Conservation (phyloP, 1,139 yeast genomes). For the Ogataea hybrid region DNA sequence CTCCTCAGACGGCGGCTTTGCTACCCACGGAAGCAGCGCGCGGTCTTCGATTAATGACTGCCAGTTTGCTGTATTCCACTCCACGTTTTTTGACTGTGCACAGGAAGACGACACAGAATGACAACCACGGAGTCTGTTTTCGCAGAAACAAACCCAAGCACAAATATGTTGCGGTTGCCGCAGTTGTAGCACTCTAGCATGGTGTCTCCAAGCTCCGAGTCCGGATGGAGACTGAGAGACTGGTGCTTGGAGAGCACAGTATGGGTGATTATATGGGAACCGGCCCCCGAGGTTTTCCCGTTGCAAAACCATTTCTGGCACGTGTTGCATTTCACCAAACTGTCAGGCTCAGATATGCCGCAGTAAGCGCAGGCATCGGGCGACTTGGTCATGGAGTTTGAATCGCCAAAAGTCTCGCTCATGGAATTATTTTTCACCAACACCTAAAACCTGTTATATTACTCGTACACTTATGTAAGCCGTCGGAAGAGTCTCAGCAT, state of each 20-base stretch:
- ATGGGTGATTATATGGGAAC: conserved; percentile 87
- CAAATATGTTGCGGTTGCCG: conserved; percentile 77
- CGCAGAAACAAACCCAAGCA: conserved; percentile 86
- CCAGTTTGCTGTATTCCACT: conserved; percentile 93
- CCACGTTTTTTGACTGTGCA: conserved; percentile 67
- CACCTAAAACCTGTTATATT: conserved; percentile 7
- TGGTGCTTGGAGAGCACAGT: conserved; percentile 80
- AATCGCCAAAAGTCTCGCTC: conserved; percentile 1
- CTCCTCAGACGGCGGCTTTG: conserved; percentile 64
- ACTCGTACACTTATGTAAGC: conserved; percentile 1
- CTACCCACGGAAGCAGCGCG: conserved; percentile 80
- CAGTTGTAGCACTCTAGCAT: conserved; percentile 88
- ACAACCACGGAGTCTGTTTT: conserved; percentile 87
- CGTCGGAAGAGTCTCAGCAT: conserved; percentile 1
- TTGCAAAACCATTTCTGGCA: conserved; percentile 94
- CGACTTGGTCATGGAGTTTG: not conserved
- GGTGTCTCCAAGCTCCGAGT: conserved; percentile 83
- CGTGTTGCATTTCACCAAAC: conserved; percentile 72
- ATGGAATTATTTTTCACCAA: conserved; percentile 10
- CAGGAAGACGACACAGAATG: conserved; percentile 88
- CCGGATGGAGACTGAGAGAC: conserved; percentile 70
- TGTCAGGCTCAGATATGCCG: conserved; percentile 63
- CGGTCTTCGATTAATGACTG: conserved; percentile 81
- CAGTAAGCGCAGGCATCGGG: conserved; percentile 65
- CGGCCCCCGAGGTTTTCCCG: conserved; percentile 52